Base-by-base conservation (phyloP, 352 stramenopile genomes). In the Pythium grandisporangium region DNA sequence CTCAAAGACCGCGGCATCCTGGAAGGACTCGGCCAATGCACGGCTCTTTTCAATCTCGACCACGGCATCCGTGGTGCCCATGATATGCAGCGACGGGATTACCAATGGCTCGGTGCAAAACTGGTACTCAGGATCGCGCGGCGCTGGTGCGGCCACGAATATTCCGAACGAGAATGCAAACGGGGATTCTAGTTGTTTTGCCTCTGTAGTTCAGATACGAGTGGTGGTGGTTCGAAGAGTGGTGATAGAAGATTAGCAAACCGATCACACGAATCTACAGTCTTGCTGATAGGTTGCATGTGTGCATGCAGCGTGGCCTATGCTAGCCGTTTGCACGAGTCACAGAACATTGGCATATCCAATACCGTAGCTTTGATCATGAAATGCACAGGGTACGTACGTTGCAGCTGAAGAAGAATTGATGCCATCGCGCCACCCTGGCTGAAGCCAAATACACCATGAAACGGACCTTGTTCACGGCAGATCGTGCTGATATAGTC, bases 371-470 rank as follows among this genome's bases (percentile, higher is more conserved):
- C n/a, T n/a, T n/a, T n/a, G n/a, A n/a, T n/a, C n/a, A n/a, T n/a
- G n/a, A n/a, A n/a, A n/a, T n/a, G n/a, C n/a, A n/a, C n/a, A n/a
- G n/a, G n/a, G n/a, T 29, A 70, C 62, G 40, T 53, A 86, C 71
- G 63, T 60, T 92, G 77, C 47, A 64, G 58, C 32, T 87, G 73
- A 16, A 93, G 51, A 17, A 91, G 63, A 24, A 84, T 26, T 0
- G 68, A 76, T 0, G 78, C 70, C 42, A 88, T 74, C 22, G 72
- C 79, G 14, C 76, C 80, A 26, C 80, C 80, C 42, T 92, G 78
- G 48, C 77, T 91, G 48, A 93, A 93, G 24, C 80, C 80, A 33
- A 91, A 86, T 26, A 93, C 66, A 16, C 81, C 81, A 30, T 92
- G 69, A 40, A 93, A 93, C 8, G 81, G 81, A n/a, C 78, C 78